Base-by-base conservation (phyloP, 78 protist species). In the Monosiga brevicollis region DNA sequence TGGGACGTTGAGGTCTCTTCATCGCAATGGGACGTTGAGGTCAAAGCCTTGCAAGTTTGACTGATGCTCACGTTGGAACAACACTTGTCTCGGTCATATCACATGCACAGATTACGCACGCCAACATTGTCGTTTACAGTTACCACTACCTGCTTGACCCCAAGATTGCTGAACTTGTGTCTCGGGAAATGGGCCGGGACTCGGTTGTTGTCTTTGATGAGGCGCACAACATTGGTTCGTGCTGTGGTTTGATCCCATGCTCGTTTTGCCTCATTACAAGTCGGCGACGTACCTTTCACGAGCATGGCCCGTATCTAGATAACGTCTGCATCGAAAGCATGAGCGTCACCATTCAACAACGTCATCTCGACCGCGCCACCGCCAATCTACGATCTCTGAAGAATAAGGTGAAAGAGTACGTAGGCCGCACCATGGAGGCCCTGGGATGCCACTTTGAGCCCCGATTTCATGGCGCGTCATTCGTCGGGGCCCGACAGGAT, bases 141-240 rank as follows among this genome's bases (percentile, higher is more conserved):
- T 97, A 96, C 84, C 90, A 85, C 73, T 98, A 98, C 89, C 35
- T 96, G 54, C 43, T 98, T 40, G 99, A 98, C 82, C 99, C 99
- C 2, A 94, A 91, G 83, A 95, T 97, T 75, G 42, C 96, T 15
- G 77, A 81, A 2, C 38, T 84, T 2, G 85, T 96, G 36, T 54
- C 96, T 0, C 42, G 70, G 29, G 85, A 87, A 24, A 54, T 95
- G n/a, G 73, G 83, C 0, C 76, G 54, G 39, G 91, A 93, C 49
- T 84, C 91, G 32, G 89, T 97, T 39, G 93, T 97, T 22, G 94
- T 96, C 20, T 96, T 97, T 54, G 99, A 98, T 80, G 99, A 97
- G 87, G 99, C 99, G 0, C 99, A 98, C 90, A 98, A 98, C 92
- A 93, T 98, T 76, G 97, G 87, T 82, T 1, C 79, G 79, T 0